These are phyloP conservation scores for Astrocystis sublimbata DNA, from an alignment of 495 filamentous ascomycete species.

Conservation along the genomic window DNA sequence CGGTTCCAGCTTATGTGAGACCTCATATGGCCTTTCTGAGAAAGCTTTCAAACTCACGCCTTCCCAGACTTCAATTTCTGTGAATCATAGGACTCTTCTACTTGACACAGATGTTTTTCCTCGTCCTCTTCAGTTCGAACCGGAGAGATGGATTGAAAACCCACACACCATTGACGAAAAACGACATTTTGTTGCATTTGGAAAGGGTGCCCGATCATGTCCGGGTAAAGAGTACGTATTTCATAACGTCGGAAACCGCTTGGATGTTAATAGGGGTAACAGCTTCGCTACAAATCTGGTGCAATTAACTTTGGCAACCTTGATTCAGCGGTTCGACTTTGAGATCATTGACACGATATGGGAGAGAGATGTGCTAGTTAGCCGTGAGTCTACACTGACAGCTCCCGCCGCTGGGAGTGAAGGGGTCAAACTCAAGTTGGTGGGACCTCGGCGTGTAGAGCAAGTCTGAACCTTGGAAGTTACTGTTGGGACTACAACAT, in stretches of 20 bases:
- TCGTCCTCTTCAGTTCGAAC: background rate
- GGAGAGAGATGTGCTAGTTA: background rate
- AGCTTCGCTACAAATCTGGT: constrained; percentile 7
- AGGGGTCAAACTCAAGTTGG: constrained; percentile 5
- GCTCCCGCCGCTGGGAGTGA: background rate
- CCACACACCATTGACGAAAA: background rate
- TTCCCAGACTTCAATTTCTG: background rate
- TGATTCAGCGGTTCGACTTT: constrained; percentile 7
- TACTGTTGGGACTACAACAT: too few relatives aligned
- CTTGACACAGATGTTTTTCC: background rate
- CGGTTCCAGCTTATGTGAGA: background rate
- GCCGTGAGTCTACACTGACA: constrained; percentile 3
- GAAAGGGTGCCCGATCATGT: constrained; percentile 1
- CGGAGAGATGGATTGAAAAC: constrained; percentile 1
- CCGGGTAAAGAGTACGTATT: constrained; percentile 9
- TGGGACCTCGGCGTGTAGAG: background rate
- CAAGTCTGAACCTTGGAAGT: background rate
- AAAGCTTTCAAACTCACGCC: background rate
- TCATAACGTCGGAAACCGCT: too few relatives aligned
- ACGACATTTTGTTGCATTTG: constrained; percentile 10
- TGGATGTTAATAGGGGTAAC: background rate
- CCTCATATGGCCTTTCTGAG: background rate
- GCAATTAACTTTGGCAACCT: background rate
- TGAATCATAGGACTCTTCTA: constrained; percentile 7
- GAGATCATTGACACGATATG: constrained; percentile 7